A percentile compares a stretch with the other conserved stretches of the same genome.
These are phyloP conservation scores for Penicillium nucicola DNA, from an alignment of 495 filamentous ascomycete genomes.

Conservation along the genomic window DNA sequence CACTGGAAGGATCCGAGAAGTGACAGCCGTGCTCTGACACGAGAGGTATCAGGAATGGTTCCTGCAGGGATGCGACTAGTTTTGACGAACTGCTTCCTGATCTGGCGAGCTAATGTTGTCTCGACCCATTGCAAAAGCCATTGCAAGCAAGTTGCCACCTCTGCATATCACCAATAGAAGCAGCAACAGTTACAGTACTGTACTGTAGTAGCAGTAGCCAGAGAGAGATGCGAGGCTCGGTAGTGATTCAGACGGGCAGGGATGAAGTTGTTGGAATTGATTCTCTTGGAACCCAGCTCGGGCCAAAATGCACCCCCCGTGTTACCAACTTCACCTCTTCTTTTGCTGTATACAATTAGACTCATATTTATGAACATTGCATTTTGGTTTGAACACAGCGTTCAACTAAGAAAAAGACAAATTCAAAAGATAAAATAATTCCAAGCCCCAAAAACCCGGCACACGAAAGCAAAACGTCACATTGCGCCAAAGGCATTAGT, in stretches of 20 bases:
- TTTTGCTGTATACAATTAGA: not conserved
- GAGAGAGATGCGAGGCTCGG: constrained; percentile 12
- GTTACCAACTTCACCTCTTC: not conserved
- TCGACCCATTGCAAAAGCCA: too few relatives aligned
- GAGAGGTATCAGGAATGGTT: constrained; percentile 10
- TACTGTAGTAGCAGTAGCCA: constrained; percentile 3
- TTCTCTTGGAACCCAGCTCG: not conserved
- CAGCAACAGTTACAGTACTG: too few relatives aligned
- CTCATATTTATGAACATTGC: not conserved
- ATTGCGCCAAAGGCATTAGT: constrained; percentile 39
- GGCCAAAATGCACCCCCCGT: not conserved
- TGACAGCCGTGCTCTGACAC: constrained; percentile 9
- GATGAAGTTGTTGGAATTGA: constrained; percentile 5
- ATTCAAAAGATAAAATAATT: constrained; percentile 9
- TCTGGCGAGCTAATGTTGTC: not conserved
- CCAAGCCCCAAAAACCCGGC: constrained; percentile 18
- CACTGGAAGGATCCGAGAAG: constrained; percentile 1
- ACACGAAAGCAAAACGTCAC: constrained; percentile 21
- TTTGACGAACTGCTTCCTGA: constrained; percentile 18
- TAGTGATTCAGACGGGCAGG: constrained; percentile 21
- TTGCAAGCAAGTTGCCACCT: too few relatives aligned
- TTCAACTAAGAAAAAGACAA: constrained; percentile 1
- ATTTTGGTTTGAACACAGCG: not conserved
- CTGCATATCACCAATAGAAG: not conserved
- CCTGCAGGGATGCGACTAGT: constrained; percentile 22